Evolutionary conservation across 116 monocot genomes (phyloP).

Genomic region (Dioscorea cayenensis): DNA sequence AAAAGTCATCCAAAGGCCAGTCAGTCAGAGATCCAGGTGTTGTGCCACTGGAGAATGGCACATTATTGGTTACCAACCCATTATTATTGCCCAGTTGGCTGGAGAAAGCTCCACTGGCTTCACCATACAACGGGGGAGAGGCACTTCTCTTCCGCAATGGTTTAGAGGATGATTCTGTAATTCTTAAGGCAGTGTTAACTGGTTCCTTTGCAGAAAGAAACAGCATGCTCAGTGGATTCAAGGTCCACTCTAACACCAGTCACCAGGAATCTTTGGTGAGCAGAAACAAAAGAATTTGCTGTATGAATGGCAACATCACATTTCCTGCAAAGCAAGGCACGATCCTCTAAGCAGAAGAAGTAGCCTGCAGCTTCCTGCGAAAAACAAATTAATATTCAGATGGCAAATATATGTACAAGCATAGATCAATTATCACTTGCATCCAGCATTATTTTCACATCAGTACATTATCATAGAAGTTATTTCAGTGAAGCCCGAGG

Average conservation of each 20-base stretch:
- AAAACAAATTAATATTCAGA: neutral
- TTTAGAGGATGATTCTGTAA: constrained; percentile 12
- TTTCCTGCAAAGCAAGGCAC: constrained; percentile 74
- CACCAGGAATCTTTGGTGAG: constrained; percentile 77
- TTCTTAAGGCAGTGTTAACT: constrained; percentile 6
- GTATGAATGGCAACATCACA: constrained; percentile 78
- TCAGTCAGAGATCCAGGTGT: constrained; percentile 29
- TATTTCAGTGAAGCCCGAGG: no score
- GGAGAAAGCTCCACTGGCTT: constrained; percentile 27
- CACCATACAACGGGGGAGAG: constrained; percentile 13
- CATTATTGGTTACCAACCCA: constrained; percentile 1
- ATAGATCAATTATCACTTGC: no score
- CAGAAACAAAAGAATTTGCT: constrained; percentile 50
- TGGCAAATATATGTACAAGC: no score
- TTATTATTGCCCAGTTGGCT: constrained; percentile 18
- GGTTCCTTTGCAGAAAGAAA: constrained; percentile 22
- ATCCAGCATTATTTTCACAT: no score
- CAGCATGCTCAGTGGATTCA: constrained; percentile 34
- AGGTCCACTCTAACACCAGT: constrained; percentile 84
- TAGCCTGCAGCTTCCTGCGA: constrained; percentile 76
- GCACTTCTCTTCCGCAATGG: constrained; percentile 10
- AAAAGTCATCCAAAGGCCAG: constrained; percentile 73
- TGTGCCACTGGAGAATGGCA: constrained; percentile 22
- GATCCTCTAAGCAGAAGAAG: constrained; percentile 88
- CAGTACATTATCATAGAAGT: no score